These are phyloP conservation scores for Boletus rex-veris DNA, from an alignment of 768 basidiomycete species.

Conservation along the genomic window DNA sequence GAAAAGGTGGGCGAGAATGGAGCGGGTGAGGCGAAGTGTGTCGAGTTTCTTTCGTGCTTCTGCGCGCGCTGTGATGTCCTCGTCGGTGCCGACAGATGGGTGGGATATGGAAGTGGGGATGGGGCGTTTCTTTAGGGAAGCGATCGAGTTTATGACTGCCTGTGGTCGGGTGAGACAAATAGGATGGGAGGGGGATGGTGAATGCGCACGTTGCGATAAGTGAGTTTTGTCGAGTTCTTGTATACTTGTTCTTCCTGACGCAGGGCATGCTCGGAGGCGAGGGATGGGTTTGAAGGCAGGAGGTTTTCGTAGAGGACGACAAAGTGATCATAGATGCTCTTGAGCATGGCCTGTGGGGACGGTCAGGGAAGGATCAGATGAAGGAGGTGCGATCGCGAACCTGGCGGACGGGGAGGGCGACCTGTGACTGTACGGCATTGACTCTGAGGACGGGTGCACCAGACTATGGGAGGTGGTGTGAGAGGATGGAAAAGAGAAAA, in stretches of 20 bases:
- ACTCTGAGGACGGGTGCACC: constrained; percentile 65
- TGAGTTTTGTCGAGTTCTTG: constrained; percentile 65
- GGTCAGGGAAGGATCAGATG: background rate
- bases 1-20: constrained; percentile 54
- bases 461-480: constrained; percentile 32
- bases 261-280: constrained; percentile 77
- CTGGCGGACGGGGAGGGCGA: constrained; percentile 74
- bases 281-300: constrained; percentile 47
- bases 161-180: constrained; percentile 23
- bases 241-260: constrained; percentile 82
- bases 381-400: constrained; percentile 32
- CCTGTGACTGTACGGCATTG: constrained; percentile 64
- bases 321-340: constrained; percentile 72
- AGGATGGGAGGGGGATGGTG: background rate
- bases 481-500: background rate
- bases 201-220: constrained; percentile 73
- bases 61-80: constrained; percentile 51
- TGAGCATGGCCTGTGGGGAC: constrained; percentile 60
- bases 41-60: constrained; percentile 54
- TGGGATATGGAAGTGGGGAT: constrained; percentile 58
- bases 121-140: constrained; percentile 49
- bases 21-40: constrained; percentile 49
- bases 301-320: constrained; percentile 60
- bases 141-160: constrained; percentile 52
- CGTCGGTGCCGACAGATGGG: constrained; percentile 75